A percentile compares a stretch with the other conserved stretches of the same genome.
Conservation (phyloP, 106 monocot genomes). For the Dioscorea zingiberensis region DNA sequence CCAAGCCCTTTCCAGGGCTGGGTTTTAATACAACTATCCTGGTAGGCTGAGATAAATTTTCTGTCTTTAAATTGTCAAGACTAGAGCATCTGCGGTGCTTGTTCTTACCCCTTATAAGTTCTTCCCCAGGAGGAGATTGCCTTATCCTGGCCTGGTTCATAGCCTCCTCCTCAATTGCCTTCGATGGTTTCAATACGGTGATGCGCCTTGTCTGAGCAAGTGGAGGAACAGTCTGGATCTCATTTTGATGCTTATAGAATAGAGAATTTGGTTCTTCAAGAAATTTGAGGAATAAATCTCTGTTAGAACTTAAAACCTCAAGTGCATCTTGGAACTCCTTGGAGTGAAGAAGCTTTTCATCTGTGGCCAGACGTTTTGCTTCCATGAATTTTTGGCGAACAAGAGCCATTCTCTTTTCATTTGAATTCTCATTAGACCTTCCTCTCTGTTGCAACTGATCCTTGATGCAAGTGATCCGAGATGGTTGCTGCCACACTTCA, state of each 20-base stretch:
- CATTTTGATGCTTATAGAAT: constrained; percentile 43
- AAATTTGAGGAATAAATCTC: constrained; percentile 80
- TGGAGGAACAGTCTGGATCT: constrained; percentile 14
- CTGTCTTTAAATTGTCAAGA: constrained; percentile 24
- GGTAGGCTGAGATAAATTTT: constrained; percentile 57
- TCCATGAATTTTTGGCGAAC: constrained; percentile 85
- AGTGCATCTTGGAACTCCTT: constrained; percentile 88
- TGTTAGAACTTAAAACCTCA: constrained; percentile 94
- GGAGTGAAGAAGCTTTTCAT: constrained; percentile 66
- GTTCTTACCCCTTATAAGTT: constrained; percentile 7
- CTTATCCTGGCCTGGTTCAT: constrained; percentile 18
- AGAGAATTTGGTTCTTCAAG: constrained; percentile 86
- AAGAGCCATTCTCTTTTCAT: constrained; percentile 72
- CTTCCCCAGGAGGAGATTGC: constrained; percentile 11
- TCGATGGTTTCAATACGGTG: constrained; percentile 61
- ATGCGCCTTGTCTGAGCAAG: constrained; percentile 38
- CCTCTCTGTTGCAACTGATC: constrained; percentile 14
- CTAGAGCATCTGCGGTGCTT: constrained; percentile 20
- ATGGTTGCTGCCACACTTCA: constrained; percentile 33
- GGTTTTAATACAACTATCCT: constrained; percentile 94
- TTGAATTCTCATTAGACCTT: constrained; percentile 18
- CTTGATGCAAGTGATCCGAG: constrained; percentile 4
- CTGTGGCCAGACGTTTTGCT: constrained; percentile 67
- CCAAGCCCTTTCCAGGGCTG: constrained; percentile 26
- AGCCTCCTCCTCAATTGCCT: constrained; percentile 25